Conservation (phyloP, 1,284 basidiomycete species). For the Trichosporon asahii region DNA sequence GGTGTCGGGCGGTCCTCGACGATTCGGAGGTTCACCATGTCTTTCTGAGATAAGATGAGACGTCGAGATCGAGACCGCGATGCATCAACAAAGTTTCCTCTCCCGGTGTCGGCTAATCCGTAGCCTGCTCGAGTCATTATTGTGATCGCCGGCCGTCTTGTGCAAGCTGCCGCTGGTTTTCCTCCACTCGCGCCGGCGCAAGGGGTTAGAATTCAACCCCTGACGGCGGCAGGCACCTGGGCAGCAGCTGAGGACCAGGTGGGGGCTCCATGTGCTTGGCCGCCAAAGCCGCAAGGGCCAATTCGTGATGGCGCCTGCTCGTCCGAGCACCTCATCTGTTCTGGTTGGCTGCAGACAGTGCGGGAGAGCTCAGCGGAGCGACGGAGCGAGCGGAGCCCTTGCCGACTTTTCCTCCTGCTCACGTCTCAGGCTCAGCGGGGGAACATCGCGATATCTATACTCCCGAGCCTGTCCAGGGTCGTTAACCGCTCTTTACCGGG, state of each 20-base stretch:
- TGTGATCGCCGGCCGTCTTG: background rate
- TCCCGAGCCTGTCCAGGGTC: too few species aligned
- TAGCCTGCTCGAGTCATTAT: background rate
- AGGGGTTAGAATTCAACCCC: background rate
- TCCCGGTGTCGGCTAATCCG: background rate
- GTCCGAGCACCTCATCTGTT: background rate
- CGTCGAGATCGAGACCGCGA: background rate
- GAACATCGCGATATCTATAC: too few species aligned
- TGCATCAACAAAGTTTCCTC: background rate
- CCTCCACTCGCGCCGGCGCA: background rate
- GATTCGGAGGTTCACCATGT: slow-evolving; percentile 26
- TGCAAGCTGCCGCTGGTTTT: background rate
- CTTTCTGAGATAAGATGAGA: background rate
- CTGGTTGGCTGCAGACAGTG: background rate
- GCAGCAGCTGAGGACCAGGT: background rate
- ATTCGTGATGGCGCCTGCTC: background rate
- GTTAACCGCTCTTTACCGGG: background rate
- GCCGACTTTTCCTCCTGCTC: too few species aligned
- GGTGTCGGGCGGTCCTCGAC: slow-evolving; percentile 55
- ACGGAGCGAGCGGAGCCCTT: background rate
- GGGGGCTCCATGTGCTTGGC: background rate
- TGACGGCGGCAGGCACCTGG: background rate
- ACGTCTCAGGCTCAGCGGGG: too few species aligned
- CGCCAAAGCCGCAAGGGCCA: background rate
- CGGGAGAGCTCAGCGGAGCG: background rate